These are phyloP conservation scores for Alternaria ventricosa DNA, from an alignment of 2,329 filamentous ascomycete genomes.

Conservation along the genomic window DNA sequence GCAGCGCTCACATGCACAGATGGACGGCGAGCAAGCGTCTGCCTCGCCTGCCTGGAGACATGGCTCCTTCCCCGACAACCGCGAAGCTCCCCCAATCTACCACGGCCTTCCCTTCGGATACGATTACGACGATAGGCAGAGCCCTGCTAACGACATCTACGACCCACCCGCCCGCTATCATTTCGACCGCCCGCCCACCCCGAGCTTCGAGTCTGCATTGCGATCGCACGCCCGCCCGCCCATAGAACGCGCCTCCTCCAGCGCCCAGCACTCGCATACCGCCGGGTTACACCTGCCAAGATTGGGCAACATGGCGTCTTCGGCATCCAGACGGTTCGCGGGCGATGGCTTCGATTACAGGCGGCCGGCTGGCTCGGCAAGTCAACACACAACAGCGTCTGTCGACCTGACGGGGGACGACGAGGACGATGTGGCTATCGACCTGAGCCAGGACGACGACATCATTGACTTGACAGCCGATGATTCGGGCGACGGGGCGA, in stretches of 20 bases:
- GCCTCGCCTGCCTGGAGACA: slow-evolving; percentile 35
- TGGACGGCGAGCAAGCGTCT: slow-evolving; percentile 38
- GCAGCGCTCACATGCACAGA: slow-evolving; percentile 45
- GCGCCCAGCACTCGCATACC: not conserved
- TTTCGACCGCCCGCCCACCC: not conserved
- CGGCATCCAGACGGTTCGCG: slow-evolving; percentile 47
- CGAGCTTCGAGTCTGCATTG: slow-evolving; percentile 2
- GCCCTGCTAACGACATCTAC: not conserved
- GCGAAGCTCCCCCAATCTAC: slow-evolving; percentile 1
- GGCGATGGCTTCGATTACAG: slow-evolving; percentile 64
- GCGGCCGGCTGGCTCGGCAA: slow-evolving; percentile 54
- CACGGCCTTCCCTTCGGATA: slow-evolving; percentile 2
- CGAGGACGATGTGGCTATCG: slow-evolving; percentile 20
- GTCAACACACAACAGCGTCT: slow-evolving; percentile 27
- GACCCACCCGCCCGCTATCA: not conserved
- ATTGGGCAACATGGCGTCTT: slow-evolving; percentile 35
- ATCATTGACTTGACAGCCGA: slow-evolving; percentile 45
- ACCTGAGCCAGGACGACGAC: slow-evolving; percentile 14
- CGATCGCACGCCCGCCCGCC: slow-evolving; percentile 5
- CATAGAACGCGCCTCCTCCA: slow-evolving; percentile 3
- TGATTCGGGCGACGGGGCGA: slow-evolving; percentile 27
- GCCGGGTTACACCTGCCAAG: slow-evolving; percentile 29
- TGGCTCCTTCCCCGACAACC: slow-evolving; percentile 3
- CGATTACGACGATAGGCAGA: not conserved
- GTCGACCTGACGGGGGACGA: slow-evolving; percentile 48